Conservation (phyloP, 768 basidiomycete species). For the Leucosporidium yakuticum region DNA sequence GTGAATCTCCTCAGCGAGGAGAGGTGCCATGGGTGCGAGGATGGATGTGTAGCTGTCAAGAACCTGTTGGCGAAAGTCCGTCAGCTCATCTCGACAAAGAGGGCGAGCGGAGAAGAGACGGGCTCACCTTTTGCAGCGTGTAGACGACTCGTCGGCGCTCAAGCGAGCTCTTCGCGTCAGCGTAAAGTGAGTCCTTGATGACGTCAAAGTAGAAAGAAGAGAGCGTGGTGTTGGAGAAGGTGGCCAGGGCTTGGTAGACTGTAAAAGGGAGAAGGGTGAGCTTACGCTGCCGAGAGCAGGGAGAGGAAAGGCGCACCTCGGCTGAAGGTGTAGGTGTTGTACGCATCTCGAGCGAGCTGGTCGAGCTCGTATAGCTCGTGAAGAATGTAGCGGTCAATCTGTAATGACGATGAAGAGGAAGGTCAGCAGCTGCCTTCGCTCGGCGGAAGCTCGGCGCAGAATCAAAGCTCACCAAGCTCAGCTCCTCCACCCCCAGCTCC, state of each 20-base stretch:
- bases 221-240: constrained; percentile 74
- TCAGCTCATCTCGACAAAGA: background rate
- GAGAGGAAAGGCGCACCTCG: constrained; percentile 53
- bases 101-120: background rate
- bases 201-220: constrained; percentile 90
- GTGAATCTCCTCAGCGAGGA: constrained; percentile 84
- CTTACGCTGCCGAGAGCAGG: background rate
- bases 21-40: constrained; percentile 79
- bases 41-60: constrained; percentile 53
- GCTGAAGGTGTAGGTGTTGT: constrained; percentile 69
- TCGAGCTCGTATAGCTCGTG: constrained; percentile 73
- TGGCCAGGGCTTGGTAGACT: constrained; percentile 67
- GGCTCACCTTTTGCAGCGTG: constrained; percentile 62
- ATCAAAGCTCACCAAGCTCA: constrained; percentile 59
- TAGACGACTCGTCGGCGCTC: constrained; percentile 63
- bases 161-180: constrained; percentile 51
- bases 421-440: background rate
- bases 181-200: constrained; percentile 83
- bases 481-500: constrained; percentile 42
- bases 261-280: background rate
- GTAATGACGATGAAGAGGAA: background rate
- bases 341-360: constrained; percentile 59
- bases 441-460: background rate
- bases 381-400: constrained; percentile 84
- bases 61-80: constrained; percentile 47